Evolutionary conservation across 2,329 filamentous ascomycete genomes (phyloP), one percentile per base, ranked within the genome.

Genomic region (Dendryphion nanum): DNA sequence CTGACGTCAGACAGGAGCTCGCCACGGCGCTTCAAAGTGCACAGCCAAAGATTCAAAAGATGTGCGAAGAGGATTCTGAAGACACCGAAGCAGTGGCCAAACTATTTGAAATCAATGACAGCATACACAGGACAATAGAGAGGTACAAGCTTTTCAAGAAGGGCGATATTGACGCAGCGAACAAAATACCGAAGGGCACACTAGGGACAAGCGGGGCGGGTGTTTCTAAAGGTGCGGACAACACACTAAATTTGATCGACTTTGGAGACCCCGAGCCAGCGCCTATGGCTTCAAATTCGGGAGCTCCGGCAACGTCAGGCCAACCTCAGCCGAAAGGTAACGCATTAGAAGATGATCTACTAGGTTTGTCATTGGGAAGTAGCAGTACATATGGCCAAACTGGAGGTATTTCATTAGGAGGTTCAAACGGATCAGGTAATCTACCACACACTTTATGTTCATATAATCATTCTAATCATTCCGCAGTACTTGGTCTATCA

Each of bases 31-130:
- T 98, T 31, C 87, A 89, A 64, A 96, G 86, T 59, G 93, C 93
- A 2, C 93, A 98, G 57, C 93, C 93, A 6, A 98, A 98, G 72
- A 97, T 98, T 49, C 91, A 97, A 64, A 96, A 89, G 70, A 98
- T 98, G 91, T 97, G 91, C 59, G 91, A 97, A 67, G 93, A 98
- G 67, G 93, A 98, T 61, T 96, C 90, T 8, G 91, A 97, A 45
- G 93, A 98, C 59, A 83, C 89, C 45, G 93, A 96, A 70, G 93
- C 93, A 4, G 93, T 98, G 5, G 87, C 89, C 30, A 95, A 95
- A 68, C 75, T 98, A 8, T 78, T 98, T 39, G 89, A 97, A 63
- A 97, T 98, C 60, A 98, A 98, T 63, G 93, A 98, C 67, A 96
- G 90, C 69, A 98, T 98, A 78, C 88, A 97, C 63, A 82, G 91